Percentiles rank a stretch among this genome's conserved stretches.
These are phyloP conservation scores for Agaricus blazei DNA, from an alignment of 768 basidiomycete species.

Conservation along the genomic window DNA sequence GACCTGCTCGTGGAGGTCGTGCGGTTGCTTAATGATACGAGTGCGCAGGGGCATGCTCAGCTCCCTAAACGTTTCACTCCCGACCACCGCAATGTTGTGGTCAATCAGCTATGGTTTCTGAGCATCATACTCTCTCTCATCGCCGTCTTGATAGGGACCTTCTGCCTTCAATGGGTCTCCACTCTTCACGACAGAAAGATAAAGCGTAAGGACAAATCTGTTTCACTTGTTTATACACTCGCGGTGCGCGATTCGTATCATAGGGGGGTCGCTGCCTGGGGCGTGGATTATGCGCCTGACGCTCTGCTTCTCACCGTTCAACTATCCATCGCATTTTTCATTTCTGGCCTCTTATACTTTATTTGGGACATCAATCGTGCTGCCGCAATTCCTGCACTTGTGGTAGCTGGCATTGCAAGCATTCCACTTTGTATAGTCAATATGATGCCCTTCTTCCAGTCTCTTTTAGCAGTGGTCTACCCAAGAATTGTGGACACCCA, in stretches of 20 bases:
- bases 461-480: neutral
- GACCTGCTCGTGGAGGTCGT: neutral
- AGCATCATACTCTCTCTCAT: slow-evolving; percentile 5
- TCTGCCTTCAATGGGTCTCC: slow-evolving; percentile 9
- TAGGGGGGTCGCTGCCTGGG: slow-evolving; percentile 1
- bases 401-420: slow-evolving; percentile 1
- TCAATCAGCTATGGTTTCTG: slow-evolving; percentile 9
- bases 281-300: neutral
- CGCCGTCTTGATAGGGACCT: slow-evolving; percentile 3
- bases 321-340: slow-evolving; percentile 3
- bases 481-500: neutral
- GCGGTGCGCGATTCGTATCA: slow-evolving; percentile 3
- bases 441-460: slow-evolving; percentile 4
- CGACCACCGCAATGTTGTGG: neutral
- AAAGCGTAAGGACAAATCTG: neutral
- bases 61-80: neutral
- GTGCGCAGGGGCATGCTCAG: neutral
- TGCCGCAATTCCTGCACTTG: neutral
- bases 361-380: neutral
- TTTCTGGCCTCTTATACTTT: slow-evolving; percentile 1
- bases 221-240: neutral
- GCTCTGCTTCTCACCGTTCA: neutral
- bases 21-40: slow-evolving; percentile 1
- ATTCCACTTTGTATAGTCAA: neutral
- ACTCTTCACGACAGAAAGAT: neutral